phyloP scores from a whole-genome alignment of 306 rosid genomes.

The Fragaria ananassa region DNA sequence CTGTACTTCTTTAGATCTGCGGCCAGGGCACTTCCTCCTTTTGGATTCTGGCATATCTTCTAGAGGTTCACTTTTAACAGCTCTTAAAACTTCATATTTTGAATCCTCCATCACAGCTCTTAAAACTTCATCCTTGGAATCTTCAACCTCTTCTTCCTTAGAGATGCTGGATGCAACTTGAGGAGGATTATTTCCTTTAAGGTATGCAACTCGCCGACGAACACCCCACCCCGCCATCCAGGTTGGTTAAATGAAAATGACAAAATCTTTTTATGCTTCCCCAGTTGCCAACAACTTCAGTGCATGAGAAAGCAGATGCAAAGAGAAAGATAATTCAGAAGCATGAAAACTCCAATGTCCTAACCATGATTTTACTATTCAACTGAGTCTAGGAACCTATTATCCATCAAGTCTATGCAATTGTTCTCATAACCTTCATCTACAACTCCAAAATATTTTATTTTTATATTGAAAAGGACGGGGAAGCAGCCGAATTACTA shows the following conservation, averaged over 20 bases:
- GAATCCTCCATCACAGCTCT: constrained; percentile 26
- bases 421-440: not conserved
- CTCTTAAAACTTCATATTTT: constrained; percentile 35
- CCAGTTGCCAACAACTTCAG: constrained; percentile 1
- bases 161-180: constrained; percentile 27
- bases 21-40: constrained; percentile 54
- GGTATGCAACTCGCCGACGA: constrained; percentile 26
- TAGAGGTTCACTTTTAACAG: constrained; percentile 33
- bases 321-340: not conserved
- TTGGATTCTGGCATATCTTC: constrained; percentile 30
- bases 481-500: not conserved
- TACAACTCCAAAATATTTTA: not conserved
- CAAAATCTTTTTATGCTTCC: not conserved
- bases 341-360: not conserved
- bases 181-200: constrained; percentile 33
- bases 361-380: not conserved
- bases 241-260: not conserved
- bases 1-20: constrained; percentile 45
- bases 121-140: constrained; percentile 39
- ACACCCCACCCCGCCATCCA: constrained; percentile 47
- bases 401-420: not conserved
- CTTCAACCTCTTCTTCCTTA: constrained; percentile 29
- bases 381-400: not conserved
- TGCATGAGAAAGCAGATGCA: constrained; percentile 11
- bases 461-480: not conserved